phyloP scores from a whole-genome alignment of 2,329 filamentous ascomycete species.

The Stachybotrys chartarum region DNA sequence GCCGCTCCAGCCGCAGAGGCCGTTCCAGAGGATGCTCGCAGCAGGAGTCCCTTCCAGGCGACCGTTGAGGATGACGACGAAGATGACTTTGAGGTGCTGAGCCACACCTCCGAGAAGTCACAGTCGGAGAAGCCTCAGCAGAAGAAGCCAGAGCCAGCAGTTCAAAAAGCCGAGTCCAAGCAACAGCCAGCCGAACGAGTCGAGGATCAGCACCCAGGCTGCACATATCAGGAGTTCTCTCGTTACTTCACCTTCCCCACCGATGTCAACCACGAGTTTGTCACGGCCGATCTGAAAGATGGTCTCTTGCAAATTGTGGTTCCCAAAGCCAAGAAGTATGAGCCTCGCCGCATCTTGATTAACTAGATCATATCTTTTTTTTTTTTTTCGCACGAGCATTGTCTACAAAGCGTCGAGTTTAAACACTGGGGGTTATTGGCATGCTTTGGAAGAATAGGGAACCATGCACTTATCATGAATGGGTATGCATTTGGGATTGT shows the following conservation, averaged over 20 bases:
- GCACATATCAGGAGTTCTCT: constrained; percentile 35
- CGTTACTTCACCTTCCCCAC: constrained; percentile 62
- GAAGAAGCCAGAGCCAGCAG: background rate
- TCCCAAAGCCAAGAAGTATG: constrained; percentile 59
- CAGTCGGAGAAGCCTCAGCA: background rate
- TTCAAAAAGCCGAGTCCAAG: constrained; percentile 24
- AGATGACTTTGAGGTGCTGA: constrained; percentile 12
- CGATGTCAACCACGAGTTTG: constrained; percentile 55
- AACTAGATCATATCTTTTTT: constrained; percentile 11
- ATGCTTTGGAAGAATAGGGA: too few relatives aligned
- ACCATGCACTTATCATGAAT: too few relatives aligned
- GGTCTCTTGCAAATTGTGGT: constrained; percentile 58
- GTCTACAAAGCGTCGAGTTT: too few relatives aligned
- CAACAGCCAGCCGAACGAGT: constrained; percentile 67
- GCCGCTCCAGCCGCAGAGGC: constrained; percentile 50
- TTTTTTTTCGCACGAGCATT: background rate
- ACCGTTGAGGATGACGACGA: constrained; percentile 58
- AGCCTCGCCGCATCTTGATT: constrained; percentile 48
- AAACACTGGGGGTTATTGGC: too few relatives aligned
- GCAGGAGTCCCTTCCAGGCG: constrained; percentile 43
- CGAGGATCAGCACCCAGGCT: constrained; percentile 39
- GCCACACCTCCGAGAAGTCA: constrained; percentile 16
- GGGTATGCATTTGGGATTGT: too few relatives aligned
- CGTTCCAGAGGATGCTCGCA: constrained; percentile 30
- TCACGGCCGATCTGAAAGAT: constrained; percentile 56